These are phyloP conservation scores for Warburgia ugandensis DNA, from an alignment of 164 flowering plant genomes.

Conservation along the genomic window DNA sequence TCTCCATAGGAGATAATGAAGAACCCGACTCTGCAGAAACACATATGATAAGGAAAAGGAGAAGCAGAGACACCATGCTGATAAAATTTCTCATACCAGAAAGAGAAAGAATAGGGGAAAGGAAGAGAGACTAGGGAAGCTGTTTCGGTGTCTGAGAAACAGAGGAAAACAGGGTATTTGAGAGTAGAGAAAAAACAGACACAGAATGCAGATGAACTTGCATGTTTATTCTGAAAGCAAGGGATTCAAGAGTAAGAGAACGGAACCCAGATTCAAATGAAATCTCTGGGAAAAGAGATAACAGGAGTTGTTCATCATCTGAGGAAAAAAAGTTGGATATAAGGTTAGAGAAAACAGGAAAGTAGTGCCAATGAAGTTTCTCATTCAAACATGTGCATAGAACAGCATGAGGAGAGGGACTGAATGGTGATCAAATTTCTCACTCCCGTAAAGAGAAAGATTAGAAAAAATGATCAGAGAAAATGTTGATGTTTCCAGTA, in stretches of 20 bases:
- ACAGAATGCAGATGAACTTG: neutral
- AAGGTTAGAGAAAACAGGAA: no score
- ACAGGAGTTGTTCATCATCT: no score
- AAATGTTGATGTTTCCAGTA: no score
- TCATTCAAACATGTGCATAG: neutral
- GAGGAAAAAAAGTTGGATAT: no score
- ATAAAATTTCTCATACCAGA: constrained; percentile 16
- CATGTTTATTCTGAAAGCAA: neutral
- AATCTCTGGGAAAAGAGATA: no score
- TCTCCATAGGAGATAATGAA: constrained; percentile 59
- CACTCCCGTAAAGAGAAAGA: no score
- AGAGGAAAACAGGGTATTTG: neutral
- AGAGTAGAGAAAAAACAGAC: neutral
- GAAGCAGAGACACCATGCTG: neutral
- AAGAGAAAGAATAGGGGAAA: neutral
- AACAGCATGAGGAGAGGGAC: neutral
- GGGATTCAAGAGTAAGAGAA: neutral
- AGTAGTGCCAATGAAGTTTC: neutral
- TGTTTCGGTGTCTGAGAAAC: no score
- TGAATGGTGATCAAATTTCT: no score
- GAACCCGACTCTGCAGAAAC: constrained; percentile 21
- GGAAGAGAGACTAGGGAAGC: neutral
- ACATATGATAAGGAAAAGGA: constrained; percentile 18
- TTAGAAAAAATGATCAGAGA: no score
- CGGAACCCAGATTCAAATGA: no score